Percentiles rank a stretch among this genome's conserved stretches.
Conservation (phyloP, 73 alveolate species). For the Paramecium tetraurelia region DNA sequence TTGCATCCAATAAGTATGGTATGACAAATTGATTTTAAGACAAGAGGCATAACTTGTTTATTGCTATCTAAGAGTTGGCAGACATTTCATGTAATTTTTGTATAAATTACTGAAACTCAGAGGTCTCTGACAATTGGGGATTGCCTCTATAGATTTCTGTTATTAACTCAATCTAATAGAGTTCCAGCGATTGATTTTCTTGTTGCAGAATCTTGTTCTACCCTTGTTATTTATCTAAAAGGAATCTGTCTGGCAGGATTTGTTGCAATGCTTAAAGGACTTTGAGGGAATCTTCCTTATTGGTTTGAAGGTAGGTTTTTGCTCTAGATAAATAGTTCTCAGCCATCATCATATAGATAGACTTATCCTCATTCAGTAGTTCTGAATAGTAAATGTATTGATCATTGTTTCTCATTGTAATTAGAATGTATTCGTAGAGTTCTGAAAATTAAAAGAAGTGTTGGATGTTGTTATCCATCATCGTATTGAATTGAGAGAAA, state of each 20-base stretch:
- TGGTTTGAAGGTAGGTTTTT: background rate
- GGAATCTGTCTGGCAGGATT: background rate
- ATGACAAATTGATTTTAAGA: background rate
- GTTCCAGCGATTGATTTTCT: background rate
- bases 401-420: background rate
- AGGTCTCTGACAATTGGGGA: background rate
- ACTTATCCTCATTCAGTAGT: background rate
- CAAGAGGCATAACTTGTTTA: background rate
- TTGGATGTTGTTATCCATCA: background rate
- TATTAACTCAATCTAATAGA: background rate
- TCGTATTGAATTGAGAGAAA: background rate
- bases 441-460: background rate
- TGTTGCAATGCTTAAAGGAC: background rate
- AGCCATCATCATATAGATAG: background rate
- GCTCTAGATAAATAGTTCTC: background rate
- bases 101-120: background rate
- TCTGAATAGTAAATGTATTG: background rate
- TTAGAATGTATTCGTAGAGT: background rate
- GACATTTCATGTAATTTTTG: background rate
- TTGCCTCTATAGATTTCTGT: background rate
- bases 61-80: background rate
- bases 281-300: background rate
- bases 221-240: background rate
- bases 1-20: background rate
- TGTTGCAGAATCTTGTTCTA: background rate